Conservation (phyloP, 1,284 basidiomycete species). For the Cutaneotrichosporon cavernicola region DNA sequence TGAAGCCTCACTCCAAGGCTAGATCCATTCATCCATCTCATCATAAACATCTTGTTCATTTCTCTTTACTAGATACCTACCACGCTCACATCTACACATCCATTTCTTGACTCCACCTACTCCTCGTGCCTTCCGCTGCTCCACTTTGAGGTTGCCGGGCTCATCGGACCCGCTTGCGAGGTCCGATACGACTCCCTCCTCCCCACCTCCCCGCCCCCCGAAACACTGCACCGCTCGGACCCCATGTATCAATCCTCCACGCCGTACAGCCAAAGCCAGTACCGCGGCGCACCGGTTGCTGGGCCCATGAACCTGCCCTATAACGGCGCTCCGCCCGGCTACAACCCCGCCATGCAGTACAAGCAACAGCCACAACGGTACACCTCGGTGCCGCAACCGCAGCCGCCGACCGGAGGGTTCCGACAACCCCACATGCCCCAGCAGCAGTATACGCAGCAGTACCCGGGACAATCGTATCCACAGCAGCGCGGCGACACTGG, state of each 20-base stretch:
- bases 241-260: constrained; percentile 8
- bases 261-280: constrained; percentile 3
- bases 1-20: too few relatives aligned
- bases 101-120: not conserved
- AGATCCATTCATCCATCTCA: not conserved
- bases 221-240: not conserved
- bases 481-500: constrained; percentile 8
- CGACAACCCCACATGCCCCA: constrained; percentile 2
- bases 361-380: constrained; percentile 7
- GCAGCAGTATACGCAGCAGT: constrained; percentile 4
- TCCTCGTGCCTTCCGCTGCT: not conserved
- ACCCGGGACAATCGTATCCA: constrained; percentile 7
- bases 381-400: not conserved
- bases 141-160: not conserved
- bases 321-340: not conserved
- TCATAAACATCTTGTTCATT: not conserved
- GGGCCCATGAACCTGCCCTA: constrained; percentile 1
- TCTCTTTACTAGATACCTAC: not conserved
- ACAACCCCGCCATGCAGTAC: constrained; percentile 6
- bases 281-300: constrained; percentile 4
- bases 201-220: not conserved
- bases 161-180: not conserved
- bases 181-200: not conserved
- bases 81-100: not conserved
- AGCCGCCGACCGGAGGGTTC: constrained; percentile 1